Evolutionary conservation across 352 stramenopile genomes (phyloP), one percentile per base, ranked within the genome.

Genomic region (Pythium oligandrum): DNA sequence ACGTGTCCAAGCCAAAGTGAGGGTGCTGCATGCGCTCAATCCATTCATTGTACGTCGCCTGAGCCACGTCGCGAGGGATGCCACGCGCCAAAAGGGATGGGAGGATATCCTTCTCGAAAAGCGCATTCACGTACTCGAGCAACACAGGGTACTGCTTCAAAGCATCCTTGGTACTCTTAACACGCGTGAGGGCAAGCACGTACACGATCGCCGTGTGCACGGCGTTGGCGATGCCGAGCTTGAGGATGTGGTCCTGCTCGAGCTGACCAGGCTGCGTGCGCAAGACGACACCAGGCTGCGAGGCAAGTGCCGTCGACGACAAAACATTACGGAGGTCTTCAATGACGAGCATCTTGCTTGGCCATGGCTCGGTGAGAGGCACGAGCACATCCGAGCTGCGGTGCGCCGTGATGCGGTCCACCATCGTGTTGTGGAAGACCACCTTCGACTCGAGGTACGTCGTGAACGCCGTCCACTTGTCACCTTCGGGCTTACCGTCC

Each of bases 181-280:
- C 37, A 38, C 79, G 72, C 9, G 63, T 60, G 6, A 95, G 59
- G 4, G 78, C 77, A 42, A 92, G 42, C 44, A 79, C 37, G 57
- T 97, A 90, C 26, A 96, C 90, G 53, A 96, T 81, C 0, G 93
- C 89, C 6, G 90, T 96, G 70, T 97, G 80, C 31, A 91, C 96
- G 0, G 81, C 90, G 66, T 98, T 98, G 43, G 84, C 90, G 11
- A 98, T 66, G 26, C 76, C 67, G 6, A 98, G 70, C 68, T 98
- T 98, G 7, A 97, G 70, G n/a, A 81, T 54, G 58, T 97, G 81
- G 57, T 98, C 90, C 8, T 73, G 36, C 31, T 86, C 66, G 6
- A 97, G 61, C 57, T 93, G 44, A 9, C 66, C 57, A 4, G 43
- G 39, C 10, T 48, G 63, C 17, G 53, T 61, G 40, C 71, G 74